Evolutionary conservation across 2,329 filamentous ascomycete species (phyloP).

Genomic region (Penicillium sp.): DNA sequence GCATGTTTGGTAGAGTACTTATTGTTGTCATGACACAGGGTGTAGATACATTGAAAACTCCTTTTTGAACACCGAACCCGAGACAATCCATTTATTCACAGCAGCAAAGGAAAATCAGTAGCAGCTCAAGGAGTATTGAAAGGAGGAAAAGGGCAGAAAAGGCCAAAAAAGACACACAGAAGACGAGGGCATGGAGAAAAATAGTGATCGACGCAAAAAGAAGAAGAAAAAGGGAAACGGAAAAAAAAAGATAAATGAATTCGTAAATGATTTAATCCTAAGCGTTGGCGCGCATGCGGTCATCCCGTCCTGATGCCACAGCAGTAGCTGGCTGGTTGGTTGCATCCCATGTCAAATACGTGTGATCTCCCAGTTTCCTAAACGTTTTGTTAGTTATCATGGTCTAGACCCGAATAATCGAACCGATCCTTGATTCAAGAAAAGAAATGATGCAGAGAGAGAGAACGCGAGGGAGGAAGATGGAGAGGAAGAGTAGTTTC

Average conservation of each 20-base stretch:
- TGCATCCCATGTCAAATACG: conserved; percentile 93
- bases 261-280: too few species aligned
- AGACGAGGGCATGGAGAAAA: not conserved
- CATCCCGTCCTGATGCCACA: conserved; percentile 52
- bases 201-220: not conserved
- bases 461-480: too few species aligned
- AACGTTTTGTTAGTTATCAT: conserved; percentile 3
- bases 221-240: not conserved
- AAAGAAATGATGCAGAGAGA: too few species aligned
- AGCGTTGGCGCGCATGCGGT: conserved; percentile 33
- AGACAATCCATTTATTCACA: conserved; percentile 17
- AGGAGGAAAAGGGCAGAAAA: conserved; percentile 5
- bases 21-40: conserved; percentile 16
- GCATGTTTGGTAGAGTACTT: conserved; percentile 9
- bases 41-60: conserved; percentile 18
- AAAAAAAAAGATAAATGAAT: conserved; percentile 8
- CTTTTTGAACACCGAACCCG: conserved; percentile 15
- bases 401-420: not conserved
- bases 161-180: not conserved
- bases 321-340: conserved; percentile 53
- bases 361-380: conserved; percentile 96
- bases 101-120: not conserved
- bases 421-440: not conserved
- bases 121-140: conserved; percentile 5
- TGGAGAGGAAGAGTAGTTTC: too few species aligned